Conservation (phyloP, 805 yeast genomes). For the Hanseniaspora occidentalis region DNA sequence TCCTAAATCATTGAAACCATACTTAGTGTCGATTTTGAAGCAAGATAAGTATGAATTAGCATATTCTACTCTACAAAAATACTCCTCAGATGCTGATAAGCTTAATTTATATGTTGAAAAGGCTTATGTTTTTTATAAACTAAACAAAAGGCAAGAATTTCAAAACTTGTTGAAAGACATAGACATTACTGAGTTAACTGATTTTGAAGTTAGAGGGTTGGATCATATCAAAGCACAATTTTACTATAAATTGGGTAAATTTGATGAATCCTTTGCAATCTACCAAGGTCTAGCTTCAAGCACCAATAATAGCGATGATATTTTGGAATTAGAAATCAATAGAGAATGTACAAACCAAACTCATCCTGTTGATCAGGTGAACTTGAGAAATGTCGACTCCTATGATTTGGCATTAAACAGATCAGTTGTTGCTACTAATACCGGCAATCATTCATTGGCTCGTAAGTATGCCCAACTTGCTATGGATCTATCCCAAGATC, state of each 20-base stretch:
- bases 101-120: slow-evolving; percentile 36
- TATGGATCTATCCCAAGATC: slow-evolving; percentile 23
- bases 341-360: background rate
- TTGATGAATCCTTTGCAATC: slow-evolving; percentile 35
- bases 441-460: slow-evolving; percentile 29
- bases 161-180: slow-evolving; percentile 15
- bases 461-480: slow-evolving; percentile 35
- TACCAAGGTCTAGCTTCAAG: slow-evolving; percentile 35
- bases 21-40: slow-evolving; percentile 51
- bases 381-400: slow-evolving; percentile 15
- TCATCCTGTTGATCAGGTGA: background rate
- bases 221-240: slow-evolving; percentile 41
- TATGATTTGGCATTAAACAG: slow-evolving; percentile 59
- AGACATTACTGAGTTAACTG: slow-evolving; percentile 5
- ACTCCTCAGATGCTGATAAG: slow-evolving; percentile 26
- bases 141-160: slow-evolving; percentile 26
- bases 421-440: slow-evolving; percentile 40
- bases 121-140: slow-evolving; percentile 52
- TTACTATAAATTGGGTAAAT: slow-evolving; percentile 37
- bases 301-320: slow-evolving; percentile 24
- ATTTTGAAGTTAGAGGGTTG: slow-evolving; percentile 26
- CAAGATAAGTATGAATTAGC: slow-evolving; percentile 51
- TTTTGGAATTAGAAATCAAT: slow-evolving; percentile 48
- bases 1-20: slow-evolving; percentile 28
- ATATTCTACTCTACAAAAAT: slow-evolving; percentile 28